phyloP scores from a whole-genome alignment of 2,329 filamentous ascomycete genomes.

The Exserohilum rostratum region DNA sequence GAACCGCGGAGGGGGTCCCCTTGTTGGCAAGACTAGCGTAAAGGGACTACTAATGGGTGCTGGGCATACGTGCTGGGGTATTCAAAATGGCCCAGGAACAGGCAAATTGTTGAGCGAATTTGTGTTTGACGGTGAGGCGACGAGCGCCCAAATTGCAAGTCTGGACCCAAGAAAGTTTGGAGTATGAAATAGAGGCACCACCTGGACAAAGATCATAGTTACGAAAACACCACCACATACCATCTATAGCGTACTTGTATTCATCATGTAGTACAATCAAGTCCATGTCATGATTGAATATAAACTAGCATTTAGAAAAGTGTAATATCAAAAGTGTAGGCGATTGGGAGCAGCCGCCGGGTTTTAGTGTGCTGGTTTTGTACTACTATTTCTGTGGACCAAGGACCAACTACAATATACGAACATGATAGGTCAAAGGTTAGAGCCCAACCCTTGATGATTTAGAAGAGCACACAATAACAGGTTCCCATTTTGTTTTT shows the following conservation, averaged over 20 bases:
- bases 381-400: no score
- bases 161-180: conserved; percentile 50
- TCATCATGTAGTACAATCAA: no score
- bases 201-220: background rate
- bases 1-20: conserved; percentile 64
- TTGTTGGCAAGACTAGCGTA: conserved; percentile 77
- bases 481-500: background rate
- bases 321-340: no score
- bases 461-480: background rate
- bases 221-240: no score
- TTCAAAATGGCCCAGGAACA: conserved; percentile 92
- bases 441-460: background rate
- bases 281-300: no score
- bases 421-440: background rate
- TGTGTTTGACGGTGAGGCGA: conserved; percentile 53
- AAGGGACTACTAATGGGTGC: conserved; percentile 80
- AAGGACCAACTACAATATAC: no score
- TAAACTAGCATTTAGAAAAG: no score
- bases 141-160: conserved; percentile 51
- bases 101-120: conserved; percentile 55
- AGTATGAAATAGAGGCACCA: background rate
- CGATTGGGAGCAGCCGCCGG: no score
- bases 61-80: conserved; percentile 97
- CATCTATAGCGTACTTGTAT: no score
- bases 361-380: no score